phyloP scores from a whole-genome alignment of 768 basidiomycete genomes.

The Gloeostereum incarnatum region DNA sequence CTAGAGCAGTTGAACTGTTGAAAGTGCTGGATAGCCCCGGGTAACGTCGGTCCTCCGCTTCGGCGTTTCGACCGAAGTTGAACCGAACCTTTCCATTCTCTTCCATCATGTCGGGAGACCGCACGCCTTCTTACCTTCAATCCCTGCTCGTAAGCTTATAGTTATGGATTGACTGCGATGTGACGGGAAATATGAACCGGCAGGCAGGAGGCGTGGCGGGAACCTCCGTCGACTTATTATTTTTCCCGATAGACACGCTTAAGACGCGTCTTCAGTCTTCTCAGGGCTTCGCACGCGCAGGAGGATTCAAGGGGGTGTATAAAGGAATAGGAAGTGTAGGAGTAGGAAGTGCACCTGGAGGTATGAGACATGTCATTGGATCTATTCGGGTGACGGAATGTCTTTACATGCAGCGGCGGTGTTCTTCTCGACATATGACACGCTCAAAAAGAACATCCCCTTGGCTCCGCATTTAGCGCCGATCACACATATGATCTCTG shows the following conservation, averaged over 20 bases:
- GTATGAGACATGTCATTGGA: conserved; percentile 26
- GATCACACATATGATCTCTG: conserved; percentile 30
- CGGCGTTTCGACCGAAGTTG: too few relatives aligned
- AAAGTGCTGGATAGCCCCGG: too few relatives aligned
- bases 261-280: conserved; percentile 91
- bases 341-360: conserved; percentile 93
- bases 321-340: conserved; percentile 91
- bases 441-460: conserved; percentile 70
- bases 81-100: too few relatives aligned
- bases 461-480: conserved; percentile 52
- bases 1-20: too few relatives aligned
- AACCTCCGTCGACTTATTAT: conserved; percentile 86
- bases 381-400: conserved; percentile 1
- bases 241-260: conserved; percentile 95
- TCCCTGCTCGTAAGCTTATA: too few relatives aligned
- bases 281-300: conserved; percentile 77
- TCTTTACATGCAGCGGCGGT: conserved; percentile 61
- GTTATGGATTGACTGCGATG: too few relatives aligned
- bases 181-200: too few relatives aligned
- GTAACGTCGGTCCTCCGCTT: too few relatives aligned
- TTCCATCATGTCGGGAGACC: too few relatives aligned
- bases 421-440: conserved; percentile 94
- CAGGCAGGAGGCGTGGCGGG: conserved; percentile 90
- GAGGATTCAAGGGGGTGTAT: conserved; percentile 88
- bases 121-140: too few relatives aligned